phyloP scores from a whole-genome alignment of 345 rosid species.

The Aquilaria yunnanensis region DNA sequence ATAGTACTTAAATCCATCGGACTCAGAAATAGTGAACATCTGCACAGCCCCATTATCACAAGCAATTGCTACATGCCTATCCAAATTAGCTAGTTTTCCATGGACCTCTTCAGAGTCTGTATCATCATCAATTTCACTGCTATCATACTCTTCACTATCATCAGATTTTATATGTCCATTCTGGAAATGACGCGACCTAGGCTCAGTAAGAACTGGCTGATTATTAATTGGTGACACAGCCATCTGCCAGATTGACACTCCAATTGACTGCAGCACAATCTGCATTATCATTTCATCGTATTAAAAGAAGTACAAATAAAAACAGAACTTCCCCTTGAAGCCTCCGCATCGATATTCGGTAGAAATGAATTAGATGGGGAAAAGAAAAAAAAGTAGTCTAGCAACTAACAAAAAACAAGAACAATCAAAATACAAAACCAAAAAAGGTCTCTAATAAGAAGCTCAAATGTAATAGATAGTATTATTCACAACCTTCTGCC shows the following conservation, averaged over 20 bases:
- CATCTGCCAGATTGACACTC: slow-evolving; percentile 90
- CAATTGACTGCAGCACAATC: slow-evolving; percentile 72
- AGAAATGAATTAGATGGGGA: not conserved
- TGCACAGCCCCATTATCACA: slow-evolving; percentile 90
- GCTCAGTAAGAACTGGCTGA: slow-evolving; percentile 18
- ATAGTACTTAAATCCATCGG: slow-evolving; percentile 49
- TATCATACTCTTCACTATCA: slow-evolving; percentile 32
- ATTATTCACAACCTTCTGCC: slow-evolving; percentile 55
- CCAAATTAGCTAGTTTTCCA: slow-evolving; percentile 23
- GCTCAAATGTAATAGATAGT: not conserved
- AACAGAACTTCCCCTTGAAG: not conserved
- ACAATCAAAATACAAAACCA: not conserved
- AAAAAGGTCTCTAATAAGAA: not conserved
- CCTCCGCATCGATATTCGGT: not conserved
- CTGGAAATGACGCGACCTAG: slow-evolving; percentile 26
- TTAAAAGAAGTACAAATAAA: slow-evolving; percentile 1
- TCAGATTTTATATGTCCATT: slow-evolving; percentile 42
- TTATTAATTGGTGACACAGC: slow-evolving; percentile 46
- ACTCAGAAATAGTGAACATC: slow-evolving; percentile 45
- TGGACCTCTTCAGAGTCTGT: slow-evolving; percentile 39
- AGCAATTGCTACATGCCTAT: slow-evolving; percentile 57
- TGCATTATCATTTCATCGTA: slow-evolving; percentile 20
- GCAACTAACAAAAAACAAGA: not conserved
- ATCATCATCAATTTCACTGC: slow-evolving; percentile 55
- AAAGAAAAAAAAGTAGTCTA: not conserved